Base-by-base conservation (phyloP, 2,329 filamentous ascomycete genomes). In the Claviceps sp. region DNA sequence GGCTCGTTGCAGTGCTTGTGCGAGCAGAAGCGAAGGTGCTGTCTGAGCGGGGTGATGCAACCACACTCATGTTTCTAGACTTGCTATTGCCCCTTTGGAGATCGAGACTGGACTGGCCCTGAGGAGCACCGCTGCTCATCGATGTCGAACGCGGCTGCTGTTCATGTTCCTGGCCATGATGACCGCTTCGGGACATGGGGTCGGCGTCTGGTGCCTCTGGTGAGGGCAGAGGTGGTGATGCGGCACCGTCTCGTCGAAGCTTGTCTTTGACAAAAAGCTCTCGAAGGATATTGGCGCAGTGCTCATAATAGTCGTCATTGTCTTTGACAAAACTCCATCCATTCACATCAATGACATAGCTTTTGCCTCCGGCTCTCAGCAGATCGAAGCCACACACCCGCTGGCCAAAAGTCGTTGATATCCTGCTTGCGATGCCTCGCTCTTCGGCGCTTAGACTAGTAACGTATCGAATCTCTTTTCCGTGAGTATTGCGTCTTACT, bases 271-370 rank as follows among this genome's bases (percentile, higher is more conserved):
- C 74, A 59, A 98, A 97, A 64, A 94, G 87, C 6, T 93, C 84
- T 62, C 84, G 87, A 50, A 98, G 72, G 48, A 97, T 95, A 54
- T 75, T 83, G 22, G 93, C 82, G 59, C 85, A 93, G 62, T 89
- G 88, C 62, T 97, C 87, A 65, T 98, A 98, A 68, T 98, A 98
- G 55, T 95, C 90, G 56, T 96, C 91, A 61, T 98, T 98, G 66
- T 98, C 94, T 67, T 98, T 98, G 66, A 98, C 93, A 62, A 98
- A 98, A 64, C 91, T 97, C 94, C 94, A 98, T 13, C 93, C 93
- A 66, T 98, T 98, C 60, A 98, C 93, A 62, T 98, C 93, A 59
- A 98, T 98, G 48, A 98, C 93, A 68, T 89, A 98, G 65, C 91
- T 97, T 66, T 88, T 88, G 16, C 89, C 88, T 48, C 82, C 84